A percentile compares a stretch with the other conserved stretches of the same genome.
Conservation (phyloP, 805 yeast genomes). For the Hanseniaspora valbyensis region DNA sequence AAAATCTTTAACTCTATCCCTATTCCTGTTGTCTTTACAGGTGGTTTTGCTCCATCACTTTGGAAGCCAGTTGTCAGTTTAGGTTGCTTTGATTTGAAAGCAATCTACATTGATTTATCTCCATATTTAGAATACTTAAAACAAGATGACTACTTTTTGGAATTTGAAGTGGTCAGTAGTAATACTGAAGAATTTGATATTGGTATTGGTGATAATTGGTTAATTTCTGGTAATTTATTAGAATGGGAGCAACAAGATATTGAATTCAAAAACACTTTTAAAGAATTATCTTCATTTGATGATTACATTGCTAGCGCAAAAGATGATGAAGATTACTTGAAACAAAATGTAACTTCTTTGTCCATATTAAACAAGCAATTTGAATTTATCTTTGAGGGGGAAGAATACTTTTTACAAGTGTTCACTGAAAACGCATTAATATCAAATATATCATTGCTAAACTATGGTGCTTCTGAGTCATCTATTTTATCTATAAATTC, state of each 20-base stretch:
- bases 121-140: slow-evolving; percentile 62
- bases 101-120: slow-evolving; percentile 61
- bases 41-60: slow-evolving; percentile 67
- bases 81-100: slow-evolving; percentile 60
- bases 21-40: slow-evolving; percentile 64
- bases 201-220: slow-evolving; percentile 45
- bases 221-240: slow-evolving; percentile 44
- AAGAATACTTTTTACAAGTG: slow-evolving; percentile 19
- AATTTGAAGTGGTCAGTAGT: slow-evolving; percentile 46
- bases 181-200: slow-evolving; percentile 28
- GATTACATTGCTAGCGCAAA: slow-evolving; percentile 14
- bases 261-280: slow-evolving; percentile 21
- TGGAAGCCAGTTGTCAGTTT: slow-evolving; percentile 75
- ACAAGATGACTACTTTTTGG: slow-evolving; percentile 28
- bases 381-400: slow-evolving; percentile 2
- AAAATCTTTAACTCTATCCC: slow-evolving; percentile 57
- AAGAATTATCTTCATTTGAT: background rate
- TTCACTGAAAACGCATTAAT: slow-evolving; percentile 24
- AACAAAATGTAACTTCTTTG: slow-evolving; percentile 20
- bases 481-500: background rate
- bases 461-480: slow-evolving; percentile 32
- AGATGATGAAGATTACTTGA: slow-evolving; percentile 18
- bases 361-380: slow-evolving; percentile 5
- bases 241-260: slow-evolving; percentile 45
- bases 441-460: slow-evolving; percentile 32